Percentiles rank a stretch among this genome's conserved stretches.
Evolutionary conservation across 495 filamentous ascomycete species (phyloP).

Genomic region (Penicillium canariense): DNA sequence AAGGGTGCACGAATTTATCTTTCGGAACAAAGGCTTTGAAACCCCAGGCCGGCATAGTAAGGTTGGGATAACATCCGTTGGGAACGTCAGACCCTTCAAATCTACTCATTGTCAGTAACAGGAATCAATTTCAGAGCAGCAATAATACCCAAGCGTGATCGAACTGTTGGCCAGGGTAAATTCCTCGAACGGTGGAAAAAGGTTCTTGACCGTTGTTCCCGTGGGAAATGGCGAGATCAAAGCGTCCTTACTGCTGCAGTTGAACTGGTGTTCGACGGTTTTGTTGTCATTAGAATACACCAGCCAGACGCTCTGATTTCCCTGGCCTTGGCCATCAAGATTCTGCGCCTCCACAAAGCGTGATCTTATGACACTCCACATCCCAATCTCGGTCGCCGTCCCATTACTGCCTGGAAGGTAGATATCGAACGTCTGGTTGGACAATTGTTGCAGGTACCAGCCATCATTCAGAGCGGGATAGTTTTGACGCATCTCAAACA

Average conservation of each 20-base stretch:
- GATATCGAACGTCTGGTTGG: slow-evolving; percentile 42
- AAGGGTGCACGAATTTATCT: slow-evolving; percentile 38
- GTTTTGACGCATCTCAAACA: slow-evolving; percentile 47
- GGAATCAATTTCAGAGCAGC: not conserved
- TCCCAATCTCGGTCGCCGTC: slow-evolving; percentile 44
- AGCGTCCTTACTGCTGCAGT: slow-evolving; percentile 40
- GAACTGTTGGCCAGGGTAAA: slow-evolving; percentile 31
- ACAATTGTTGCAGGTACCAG: slow-evolving; percentile 39
- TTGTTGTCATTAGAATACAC: slow-evolving; percentile 49
- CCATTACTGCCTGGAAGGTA: slow-evolving; percentile 44
- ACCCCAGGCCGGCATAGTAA: slow-evolving; percentile 50
- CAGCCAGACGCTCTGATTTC: slow-evolving; percentile 37
- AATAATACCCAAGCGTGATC: slow-evolving; percentile 19
- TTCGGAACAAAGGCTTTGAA: slow-evolving; percentile 58
- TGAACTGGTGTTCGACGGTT: slow-evolving; percentile 37
- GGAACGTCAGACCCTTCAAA: slow-evolving; percentile 12
- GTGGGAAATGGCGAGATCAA: slow-evolving; percentile 42
- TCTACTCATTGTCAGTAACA: slow-evolving; percentile 1
- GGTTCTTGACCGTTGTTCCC: slow-evolving; percentile 45
- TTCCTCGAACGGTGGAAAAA: slow-evolving; percentile 54
- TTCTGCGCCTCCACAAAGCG: slow-evolving; percentile 18
- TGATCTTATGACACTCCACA: slow-evolving; percentile 50
- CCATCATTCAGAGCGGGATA: slow-evolving; percentile 52
- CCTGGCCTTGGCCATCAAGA: not conserved
- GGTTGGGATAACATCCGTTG: slow-evolving; percentile 49